Evolutionary conservation across 78 protist genomes (phyloP).

Genomic region (Cavenderia fasciculata): DNA sequence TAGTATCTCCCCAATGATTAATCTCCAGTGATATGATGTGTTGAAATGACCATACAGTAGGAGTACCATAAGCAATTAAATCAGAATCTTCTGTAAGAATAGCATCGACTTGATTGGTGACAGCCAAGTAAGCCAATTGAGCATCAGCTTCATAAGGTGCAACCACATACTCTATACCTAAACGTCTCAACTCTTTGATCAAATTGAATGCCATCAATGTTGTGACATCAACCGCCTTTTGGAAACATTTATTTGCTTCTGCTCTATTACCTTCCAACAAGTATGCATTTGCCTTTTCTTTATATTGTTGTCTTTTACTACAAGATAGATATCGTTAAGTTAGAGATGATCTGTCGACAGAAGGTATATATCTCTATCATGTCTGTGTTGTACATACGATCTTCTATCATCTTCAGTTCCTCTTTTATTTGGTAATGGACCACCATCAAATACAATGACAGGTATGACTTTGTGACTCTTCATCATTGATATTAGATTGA

Average conservation of each 20-base stretch:
- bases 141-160: constrained; percentile 99
- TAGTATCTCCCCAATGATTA: not conserved
- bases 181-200: constrained; percentile 72
- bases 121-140: constrained; percentile 95
- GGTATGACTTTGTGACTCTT: constrained; percentile 78
- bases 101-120: constrained; percentile 75
- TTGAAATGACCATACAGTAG: constrained; percentile 2
- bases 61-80: constrained; percentile 92
- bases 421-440: constrained; percentile 86
- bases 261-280: constrained; percentile 55
- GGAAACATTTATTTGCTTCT: constrained; percentile 57
- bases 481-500: constrained; percentile 76
- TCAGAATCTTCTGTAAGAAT: constrained; percentile 98
- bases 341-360: not conserved
- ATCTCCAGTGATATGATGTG: not conserved
- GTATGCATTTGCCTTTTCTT: constrained; percentile 21
- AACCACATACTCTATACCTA: constrained; percentile 86
- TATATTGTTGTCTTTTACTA: constrained; percentile 46
- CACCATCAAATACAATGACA: constrained; percentile 94
- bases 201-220: constrained; percentile 85
- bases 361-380: not conserved
- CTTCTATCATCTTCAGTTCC: constrained; percentile 82
- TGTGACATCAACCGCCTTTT: constrained; percentile 86
- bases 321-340: not conserved
- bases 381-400: constrained; percentile 5